phyloP scores from a whole-genome alignment of 2,329 filamentous ascomycete genomes.

The Alternaria postmessia region DNA sequence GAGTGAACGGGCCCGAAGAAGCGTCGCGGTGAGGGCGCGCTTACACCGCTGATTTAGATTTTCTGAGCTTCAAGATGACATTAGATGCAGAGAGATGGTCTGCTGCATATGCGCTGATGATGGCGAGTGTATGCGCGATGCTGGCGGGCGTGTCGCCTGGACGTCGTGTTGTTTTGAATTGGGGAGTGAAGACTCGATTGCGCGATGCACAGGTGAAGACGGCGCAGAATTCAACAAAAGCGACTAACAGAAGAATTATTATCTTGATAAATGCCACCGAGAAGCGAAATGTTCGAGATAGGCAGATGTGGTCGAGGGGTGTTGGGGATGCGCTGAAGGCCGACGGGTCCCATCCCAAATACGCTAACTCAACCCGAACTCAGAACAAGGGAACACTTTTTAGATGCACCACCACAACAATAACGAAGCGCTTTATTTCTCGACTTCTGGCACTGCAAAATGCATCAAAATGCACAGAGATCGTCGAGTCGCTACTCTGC shows the following conservation, averaged over 20 bases:
- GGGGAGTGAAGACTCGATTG: slow-evolving; percentile 18
- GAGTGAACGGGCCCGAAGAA: slow-evolving; percentile 24
- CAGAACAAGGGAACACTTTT: slow-evolving; percentile 26
- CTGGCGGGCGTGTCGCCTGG: slow-evolving; percentile 21
- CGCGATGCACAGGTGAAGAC: slow-evolving; percentile 27
- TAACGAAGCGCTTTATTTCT: slow-evolving; percentile 22
- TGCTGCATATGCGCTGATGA: slow-evolving; percentile 34
- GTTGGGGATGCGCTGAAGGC: slow-evolving; percentile 24
- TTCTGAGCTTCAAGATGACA: slow-evolving; percentile 28
- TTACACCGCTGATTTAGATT: slow-evolving; percentile 33
- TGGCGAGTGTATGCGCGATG: slow-evolving; percentile 28
- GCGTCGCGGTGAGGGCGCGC: slow-evolving; percentile 25
- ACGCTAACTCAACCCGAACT: slow-evolving; percentile 20
- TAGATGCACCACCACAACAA: slow-evolving; percentile 27
- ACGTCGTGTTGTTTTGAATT: slow-evolving; percentile 35
- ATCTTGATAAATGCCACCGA: slow-evolving; percentile 22
- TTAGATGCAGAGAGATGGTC: slow-evolving; percentile 30
- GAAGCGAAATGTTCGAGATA: slow-evolving; percentile 17
- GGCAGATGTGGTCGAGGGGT: slow-evolving; percentile 29
- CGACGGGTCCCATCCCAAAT: slow-evolving; percentile 4
- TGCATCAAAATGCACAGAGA: slow-evolving; percentile 9
- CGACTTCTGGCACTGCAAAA: slow-evolving; percentile 10
- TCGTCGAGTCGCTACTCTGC: background rate
- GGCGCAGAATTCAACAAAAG: slow-evolving; percentile 7
- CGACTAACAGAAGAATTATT: slow-evolving; percentile 19